A percentile compares a stretch with the other conserved stretches of the same genome.
Conservation (phyloP, 495 filamentous ascomycete genomes). For the Pseudevernia furfuracea region DNA sequence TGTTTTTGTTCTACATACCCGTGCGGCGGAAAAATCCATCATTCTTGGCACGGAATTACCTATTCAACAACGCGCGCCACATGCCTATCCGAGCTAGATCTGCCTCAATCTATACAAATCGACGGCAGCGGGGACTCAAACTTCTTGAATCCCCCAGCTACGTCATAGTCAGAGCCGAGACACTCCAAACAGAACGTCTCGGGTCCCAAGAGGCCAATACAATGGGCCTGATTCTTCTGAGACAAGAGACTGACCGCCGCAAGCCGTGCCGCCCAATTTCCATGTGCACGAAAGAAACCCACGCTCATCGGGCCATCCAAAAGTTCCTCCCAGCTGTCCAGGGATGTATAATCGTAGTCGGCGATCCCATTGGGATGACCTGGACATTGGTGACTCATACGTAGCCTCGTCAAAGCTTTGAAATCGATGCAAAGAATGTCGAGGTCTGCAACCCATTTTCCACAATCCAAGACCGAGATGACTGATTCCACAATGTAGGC, state of each 20-base stretch:
- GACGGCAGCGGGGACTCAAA: conserved; percentile 6
- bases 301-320: conserved; percentile 16
- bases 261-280: conserved; percentile 28
- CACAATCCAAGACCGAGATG: conserved; percentile 19
- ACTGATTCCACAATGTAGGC: conserved; percentile 20
- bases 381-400: background rate
- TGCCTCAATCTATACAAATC: conserved; percentile 13
- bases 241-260: conserved; percentile 18
- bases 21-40: no score
- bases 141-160: background rate
- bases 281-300: conserved; percentile 22
- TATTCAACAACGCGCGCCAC: no score
- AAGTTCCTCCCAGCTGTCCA: conserved; percentile 28
- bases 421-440: conserved; percentile 14
- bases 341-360: conserved; percentile 17
- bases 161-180: background rate
- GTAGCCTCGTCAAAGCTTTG: conserved; percentile 5
- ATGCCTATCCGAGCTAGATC: background rate
- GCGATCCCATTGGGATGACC: conserved; percentile 8
- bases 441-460: conserved; percentile 23
- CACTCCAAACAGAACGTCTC: conserved; percentile 5
- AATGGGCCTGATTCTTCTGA: conserved; percentile 6
- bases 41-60: no score
- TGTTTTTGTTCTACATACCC: no score
- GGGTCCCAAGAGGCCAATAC: conserved; percentile 10